Evolutionary conservation across 106 monocot species (phyloP).

Genomic region (Dioscorea dumetorum): DNA sequence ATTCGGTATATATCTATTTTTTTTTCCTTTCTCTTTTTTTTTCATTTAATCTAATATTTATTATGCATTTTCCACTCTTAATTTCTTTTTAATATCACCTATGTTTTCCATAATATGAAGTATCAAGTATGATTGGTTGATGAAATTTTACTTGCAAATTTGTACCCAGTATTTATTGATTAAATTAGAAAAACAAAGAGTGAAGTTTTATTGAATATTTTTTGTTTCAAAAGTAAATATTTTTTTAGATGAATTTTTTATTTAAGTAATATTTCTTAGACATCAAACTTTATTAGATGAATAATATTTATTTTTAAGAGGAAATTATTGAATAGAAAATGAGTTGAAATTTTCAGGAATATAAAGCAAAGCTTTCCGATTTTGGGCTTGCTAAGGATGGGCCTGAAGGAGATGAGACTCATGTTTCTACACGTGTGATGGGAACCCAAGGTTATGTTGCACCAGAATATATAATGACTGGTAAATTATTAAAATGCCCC

Average conservation of each 20-base stretch:
- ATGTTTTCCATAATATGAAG: too few species aligned
- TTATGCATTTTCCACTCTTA: too few species aligned
- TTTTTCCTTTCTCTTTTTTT: background rate
- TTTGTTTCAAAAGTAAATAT: too few species aligned
- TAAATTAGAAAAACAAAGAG: too few species aligned
- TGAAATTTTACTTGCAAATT: too few species aligned
- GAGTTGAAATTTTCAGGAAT: slow-evolving; percentile 38
- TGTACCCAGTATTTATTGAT: too few species aligned
- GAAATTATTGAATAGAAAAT: too few species aligned
- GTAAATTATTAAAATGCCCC: slow-evolving; percentile 1
- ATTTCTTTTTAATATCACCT: too few species aligned
- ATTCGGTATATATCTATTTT: slow-evolving; percentile 5
- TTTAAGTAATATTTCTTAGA: background rate
- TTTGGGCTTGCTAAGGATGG: slow-evolving; percentile 82
- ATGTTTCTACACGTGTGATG: slow-evolving; percentile 79
- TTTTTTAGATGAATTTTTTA: too few species aligned
- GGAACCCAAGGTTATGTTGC: slow-evolving; percentile 80
- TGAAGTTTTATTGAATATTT: too few species aligned
- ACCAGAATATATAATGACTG: slow-evolving; percentile 81
- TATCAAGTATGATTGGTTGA: too few species aligned
- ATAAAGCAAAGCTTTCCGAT: slow-evolving; percentile 68
- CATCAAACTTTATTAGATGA: background rate
- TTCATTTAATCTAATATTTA: too few species aligned
- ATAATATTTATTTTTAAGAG: background rate
- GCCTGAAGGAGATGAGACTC: slow-evolving; percentile 66